Evolutionary conservation across 73 alveolate genomes (phyloP).

Genomic region (Paramecium pentaurelia): DNA sequence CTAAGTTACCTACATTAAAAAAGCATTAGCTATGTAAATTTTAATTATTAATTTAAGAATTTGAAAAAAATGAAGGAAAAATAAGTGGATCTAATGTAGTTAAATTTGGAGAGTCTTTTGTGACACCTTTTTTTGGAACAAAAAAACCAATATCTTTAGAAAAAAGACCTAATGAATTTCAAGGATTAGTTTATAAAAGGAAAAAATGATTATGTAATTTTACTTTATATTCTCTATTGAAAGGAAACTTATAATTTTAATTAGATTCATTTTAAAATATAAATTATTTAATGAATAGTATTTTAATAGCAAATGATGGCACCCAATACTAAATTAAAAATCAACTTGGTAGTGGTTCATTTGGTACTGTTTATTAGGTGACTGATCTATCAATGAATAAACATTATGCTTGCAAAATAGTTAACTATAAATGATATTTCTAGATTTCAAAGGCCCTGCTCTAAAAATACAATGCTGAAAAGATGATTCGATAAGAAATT

Average conservation of each 20-base stretch:
- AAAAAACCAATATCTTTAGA: not conserved
- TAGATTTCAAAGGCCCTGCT: slow-evolving; percentile 34
- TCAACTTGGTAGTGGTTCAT: not conserved
- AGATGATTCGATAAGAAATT: slow-evolving; percentile 13
- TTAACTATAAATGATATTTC: not conserved
- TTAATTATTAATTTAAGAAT: not conserved
- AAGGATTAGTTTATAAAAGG: not conserved
- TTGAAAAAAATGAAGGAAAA: not conserved
- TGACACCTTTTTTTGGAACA: not conserved
- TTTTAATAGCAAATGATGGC: not conserved
- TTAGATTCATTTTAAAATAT: not conserved
- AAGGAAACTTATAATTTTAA: not conserved
- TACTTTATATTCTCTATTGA: not conserved
- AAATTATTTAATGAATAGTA: not conserved
- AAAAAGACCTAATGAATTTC: not conserved
- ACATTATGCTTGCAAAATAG: not conserved
- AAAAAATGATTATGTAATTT: not conserved
- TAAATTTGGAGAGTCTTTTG: not conserved
- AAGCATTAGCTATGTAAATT: not conserved
- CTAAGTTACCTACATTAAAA: not conserved
- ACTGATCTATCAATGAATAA: not conserved
- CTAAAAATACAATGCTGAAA: not conserved
- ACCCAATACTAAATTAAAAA: not conserved
- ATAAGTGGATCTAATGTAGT: not conserved
- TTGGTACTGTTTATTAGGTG: not conserved